These are phyloP conservation scores for Cryptococcus floricola DNA, from an alignment of 1,284 basidiomycete species.

Conservation along the genomic window DNA sequence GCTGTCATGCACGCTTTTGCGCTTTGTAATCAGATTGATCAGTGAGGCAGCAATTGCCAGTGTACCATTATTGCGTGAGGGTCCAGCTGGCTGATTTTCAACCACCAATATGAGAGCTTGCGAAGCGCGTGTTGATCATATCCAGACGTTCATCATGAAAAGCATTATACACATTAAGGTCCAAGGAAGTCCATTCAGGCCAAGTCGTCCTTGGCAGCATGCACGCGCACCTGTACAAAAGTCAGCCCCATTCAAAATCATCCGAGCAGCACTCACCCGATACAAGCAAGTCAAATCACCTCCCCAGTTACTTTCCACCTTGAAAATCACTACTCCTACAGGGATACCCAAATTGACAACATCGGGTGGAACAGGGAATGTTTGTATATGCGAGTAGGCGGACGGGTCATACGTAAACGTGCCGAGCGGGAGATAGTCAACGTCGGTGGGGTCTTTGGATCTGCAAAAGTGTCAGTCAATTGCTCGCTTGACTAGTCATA, in stretches of 20 bases:
- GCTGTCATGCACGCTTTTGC: too few species aligned
- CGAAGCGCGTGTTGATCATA: too few species aligned
- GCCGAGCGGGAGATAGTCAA: constrained; percentile 67
- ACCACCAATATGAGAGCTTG: too few species aligned
- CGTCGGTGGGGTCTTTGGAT: constrained; percentile 29
- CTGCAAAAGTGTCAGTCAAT: neutral
- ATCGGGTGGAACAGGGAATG: constrained; percentile 70
- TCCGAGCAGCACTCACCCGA: constrained; percentile 55
- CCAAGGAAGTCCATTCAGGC: too few species aligned
- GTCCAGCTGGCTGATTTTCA: too few species aligned
- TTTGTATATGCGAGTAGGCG: constrained; percentile 69
- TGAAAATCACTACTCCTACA: constrained; percentile 73
- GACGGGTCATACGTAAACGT: constrained; percentile 75
- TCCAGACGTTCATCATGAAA: too few species aligned
- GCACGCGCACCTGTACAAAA: constrained; percentile 10
- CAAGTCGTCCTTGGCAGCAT: neutral
- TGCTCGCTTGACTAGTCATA: neutral
- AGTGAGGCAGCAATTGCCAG: too few species aligned
- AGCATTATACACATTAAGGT: too few species aligned
- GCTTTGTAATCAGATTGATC: too few species aligned
- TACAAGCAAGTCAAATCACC: constrained; percentile 85
- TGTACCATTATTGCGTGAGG: too few species aligned
- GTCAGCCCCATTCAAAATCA: neutral
- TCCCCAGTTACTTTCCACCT: constrained; percentile 83
- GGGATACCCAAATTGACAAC: constrained; percentile 67